Evolutionary conservation across 257 asterid species (phyloP).

Genomic region (Ligustrum vulgare): DNA sequence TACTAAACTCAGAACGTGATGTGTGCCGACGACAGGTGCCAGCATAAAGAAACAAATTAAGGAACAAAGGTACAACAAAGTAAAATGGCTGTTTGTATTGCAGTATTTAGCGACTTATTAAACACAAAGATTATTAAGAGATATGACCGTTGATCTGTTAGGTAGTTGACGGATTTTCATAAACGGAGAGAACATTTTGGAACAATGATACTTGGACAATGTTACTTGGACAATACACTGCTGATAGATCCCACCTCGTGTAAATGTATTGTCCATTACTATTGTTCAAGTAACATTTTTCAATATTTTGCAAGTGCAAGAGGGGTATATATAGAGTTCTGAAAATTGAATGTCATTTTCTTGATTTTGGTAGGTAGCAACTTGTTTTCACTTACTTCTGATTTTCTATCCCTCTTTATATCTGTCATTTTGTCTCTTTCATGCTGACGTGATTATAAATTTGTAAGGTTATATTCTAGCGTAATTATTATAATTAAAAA

Average conservation of each 20-base stretch:
- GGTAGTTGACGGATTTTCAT: background rate
- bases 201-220: conserved; percentile 31
- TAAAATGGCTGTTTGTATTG: background rate
- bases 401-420: conserved; percentile 15
- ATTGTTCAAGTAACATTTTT: too few relatives aligned
- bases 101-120: background rate
- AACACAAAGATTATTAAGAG: background rate
- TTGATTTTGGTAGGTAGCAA: conserved; percentile 33
- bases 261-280: too few relatives aligned
- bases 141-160: background rate
- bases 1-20: too few relatives aligned
- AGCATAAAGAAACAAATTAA: too few relatives aligned
- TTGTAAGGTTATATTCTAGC: too few relatives aligned
- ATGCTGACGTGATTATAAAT: too few relatives aligned
- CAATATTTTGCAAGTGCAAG: conserved; percentile 10
- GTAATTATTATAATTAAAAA: too few relatives aligned
- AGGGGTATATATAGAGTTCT: conserved; percentile 38
- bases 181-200: background rate
- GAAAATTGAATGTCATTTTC: conserved; percentile 33
- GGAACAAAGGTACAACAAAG: background rate
- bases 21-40: too few relatives aligned
- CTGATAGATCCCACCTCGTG: too few relatives aligned
- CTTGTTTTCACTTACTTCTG: conserved; percentile 17
- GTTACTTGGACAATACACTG: too few relatives aligned
- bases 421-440: conserved; percentile 1